phyloP scores from a whole-genome alignment of 495 filamentous ascomycete genomes.

The Venustampulla echinocandica region DNA sequence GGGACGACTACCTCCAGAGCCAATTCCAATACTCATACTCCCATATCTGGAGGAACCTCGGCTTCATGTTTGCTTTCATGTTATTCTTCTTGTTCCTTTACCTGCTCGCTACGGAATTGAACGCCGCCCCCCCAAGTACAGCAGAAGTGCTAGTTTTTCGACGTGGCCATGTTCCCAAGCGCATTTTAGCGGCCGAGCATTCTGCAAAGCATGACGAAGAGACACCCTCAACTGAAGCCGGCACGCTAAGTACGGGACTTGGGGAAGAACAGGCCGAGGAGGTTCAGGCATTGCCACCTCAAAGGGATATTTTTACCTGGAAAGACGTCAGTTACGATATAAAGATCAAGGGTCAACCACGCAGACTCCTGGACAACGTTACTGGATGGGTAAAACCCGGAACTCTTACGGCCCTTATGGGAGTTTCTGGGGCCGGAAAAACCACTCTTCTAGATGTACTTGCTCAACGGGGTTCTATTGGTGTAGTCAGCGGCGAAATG shows the following conservation, averaged over 20 bases:
- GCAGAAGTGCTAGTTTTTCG: slow-evolving; percentile 86
- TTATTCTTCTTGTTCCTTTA: slow-evolving; percentile 57
- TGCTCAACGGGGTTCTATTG: slow-evolving; percentile 75
- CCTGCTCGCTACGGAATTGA: slow-evolving; percentile 62
- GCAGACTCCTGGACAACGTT: slow-evolving; percentile 74
- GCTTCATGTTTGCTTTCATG: slow-evolving; percentile 70
- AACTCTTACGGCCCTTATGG: slow-evolving; percentile 84
- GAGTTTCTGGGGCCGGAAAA: slow-evolving; percentile 65
- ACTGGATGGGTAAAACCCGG: slow-evolving; percentile 91
- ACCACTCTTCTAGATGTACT: slow-evolving; percentile 65
- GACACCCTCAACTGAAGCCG: slow-evolving; percentile 27
- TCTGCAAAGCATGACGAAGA: slow-evolving; percentile 34
- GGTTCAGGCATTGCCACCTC: slow-evolving; percentile 42
- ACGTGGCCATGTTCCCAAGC: slow-evolving; percentile 59
- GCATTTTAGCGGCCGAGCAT: slow-evolving; percentile 43
- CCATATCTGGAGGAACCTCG: slow-evolving; percentile 75
- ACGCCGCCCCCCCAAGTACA: slow-evolving; percentile 71
- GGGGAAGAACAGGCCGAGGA: slow-evolving; percentile 40
- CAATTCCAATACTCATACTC: slow-evolving; percentile 50
- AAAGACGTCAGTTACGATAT: slow-evolving; percentile 79
- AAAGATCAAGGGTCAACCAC: slow-evolving; percentile 67
- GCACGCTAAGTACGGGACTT: slow-evolving; percentile 29
- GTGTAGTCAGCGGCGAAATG: slow-evolving; percentile 79
- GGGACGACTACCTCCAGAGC: slow-evolving; percentile 58
- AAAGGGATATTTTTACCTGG: slow-evolving; percentile 77